Base-by-base conservation (phyloP, 768 basidiomycete species). In the Macrocybe gigantea region DNA sequence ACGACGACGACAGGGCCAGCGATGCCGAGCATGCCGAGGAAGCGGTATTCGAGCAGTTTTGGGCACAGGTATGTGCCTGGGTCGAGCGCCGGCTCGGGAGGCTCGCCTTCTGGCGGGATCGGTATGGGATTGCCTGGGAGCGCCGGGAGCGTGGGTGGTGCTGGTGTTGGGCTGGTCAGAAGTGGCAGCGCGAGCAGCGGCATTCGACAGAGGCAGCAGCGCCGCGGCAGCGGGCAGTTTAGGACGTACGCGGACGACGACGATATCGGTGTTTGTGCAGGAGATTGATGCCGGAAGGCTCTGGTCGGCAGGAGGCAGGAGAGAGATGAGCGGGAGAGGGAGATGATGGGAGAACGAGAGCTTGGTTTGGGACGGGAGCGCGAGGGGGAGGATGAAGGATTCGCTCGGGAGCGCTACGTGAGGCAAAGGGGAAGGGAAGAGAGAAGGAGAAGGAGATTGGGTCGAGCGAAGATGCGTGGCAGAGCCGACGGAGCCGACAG, bases 31-130 rank as follows among this genome's bases (percentile, higher is more conserved):
- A 29, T 43, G 8, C 52, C 44, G 9, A 68, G 80, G 35, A 85
- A 84, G 61, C 70, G 85, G 6, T 91, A 88, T 66, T 85, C 83
- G 39, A 87, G 84, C 54, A 85, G 81, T 51, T 91, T 91, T 59
- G 80, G 83, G 7, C 81, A 89, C 61, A 74, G 88, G 38, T 86
- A 86, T 60, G 59, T 68, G 10, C 65, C 72, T 5, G 57, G 57
- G 31, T 63, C 62, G 4, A 56, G 42, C 35, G 36, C 11, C 35
- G 61, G 67, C 47, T 60, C 70, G 1, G 66, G 72, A 6, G 75
- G 73, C 45, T 70, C 66, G 32, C 66, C 57, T 3, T 60, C 59
- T 46, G 56, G 55, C 5, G 57, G 57, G 48, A 58, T 61, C 42
- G 60, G 53, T 33, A 48, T 53, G 10, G 49, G 15, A 39, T 47